Evolutionary conservation across 1,284 basidiomycete species (phyloP), one percentile per base, ranked within the genome.

Genomic region (Leccinum colubrinum): DNA sequence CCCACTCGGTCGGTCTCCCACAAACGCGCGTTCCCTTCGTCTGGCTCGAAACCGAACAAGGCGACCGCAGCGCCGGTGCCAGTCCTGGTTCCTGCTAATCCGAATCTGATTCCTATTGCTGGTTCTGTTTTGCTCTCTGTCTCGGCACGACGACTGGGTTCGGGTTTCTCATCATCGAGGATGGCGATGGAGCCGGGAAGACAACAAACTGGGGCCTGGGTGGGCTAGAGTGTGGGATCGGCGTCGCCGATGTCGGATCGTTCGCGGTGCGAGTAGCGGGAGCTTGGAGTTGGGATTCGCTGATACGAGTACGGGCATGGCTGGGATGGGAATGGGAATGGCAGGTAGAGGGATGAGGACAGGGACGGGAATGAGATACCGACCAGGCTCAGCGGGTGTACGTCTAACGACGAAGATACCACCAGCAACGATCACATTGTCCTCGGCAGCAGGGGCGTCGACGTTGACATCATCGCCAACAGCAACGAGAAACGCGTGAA

Each of bases 341-440:
- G 48, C 46, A 46, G 17, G 8, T 9, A n/a, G 8, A 20, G 17
- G 7, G 43, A 17, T 8, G 8, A 7, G 8, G 37, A n/a, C 15
- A 12, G 6, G 12, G 39, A n/a, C 15, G 14, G 14, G 39, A 12
- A 17, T 3, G 17, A 22, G 11, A 25, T 17, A 51, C 12, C 15
- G 51, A 22, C 72, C 68, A 0, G 70, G 67, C 0, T 74, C 73
- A 0, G 72, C 73, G 2, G 61, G 67, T 3, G 70, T 62, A 3
- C 60, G 72, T 9, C 30, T 74, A 56, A 64, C 67, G 41, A 66
- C 63, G 48, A 48, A 12, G 37, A 37, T 37, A 37, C 37, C 12
- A 37, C 37, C 37, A 14, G 12, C 6, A 12, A 37, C 37, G 37
- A 14, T 12, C 20, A 9, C 46, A 6, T 17, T 17, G n/a, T 20